Evolutionary conservation across 805 yeast species (phyloP), one percentile per base, ranked within the genome.

Genomic region (Hemisphaericaspora nanyangensis): DNA sequence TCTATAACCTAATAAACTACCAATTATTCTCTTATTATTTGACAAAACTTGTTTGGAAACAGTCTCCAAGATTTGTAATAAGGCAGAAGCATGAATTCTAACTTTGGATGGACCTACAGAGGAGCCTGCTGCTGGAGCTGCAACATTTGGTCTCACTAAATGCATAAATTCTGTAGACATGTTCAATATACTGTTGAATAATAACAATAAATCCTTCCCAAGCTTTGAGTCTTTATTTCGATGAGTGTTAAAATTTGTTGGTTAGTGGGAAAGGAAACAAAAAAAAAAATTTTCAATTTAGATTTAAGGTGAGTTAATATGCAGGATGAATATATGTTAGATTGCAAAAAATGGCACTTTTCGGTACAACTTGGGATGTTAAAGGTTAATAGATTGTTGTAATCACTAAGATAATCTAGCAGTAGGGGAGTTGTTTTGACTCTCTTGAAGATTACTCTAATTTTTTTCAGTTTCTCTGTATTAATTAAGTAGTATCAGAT

Each of bases 1-100:
- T 59, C 95, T 76, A 34, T 74, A 63, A 25, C 96, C 96, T 34
- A 88, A 68, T 43, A 88, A 72, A 11, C 95, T 85, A 45, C 96
- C 96, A 50, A 88, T 80, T 44, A 83, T 77, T 59, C 93, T 75
- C 47, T 69, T 65, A 47, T 74, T 56, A 32, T 49, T 46, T 31
- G 60, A 55, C 40, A 66, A 59, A 28, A 58, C 59, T 51, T 76
- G 57, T 68, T 70, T 60, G 65, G 78, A 77, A 62, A 63, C 85
- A 46, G 85, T 80, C 57, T 87, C 93, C 45, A 88, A 71, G 42
- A 88, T 74, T 60, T 82, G 85, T 63, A 88, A 76, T 37, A 84
- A 68, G 5, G 93, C 91, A 37, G 86, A 71, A 4, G 87, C 73
- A 56, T 80, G 81, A 44, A 84, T 73, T 38, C 65, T 67, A 42